Evolutionary conservation across 1,284 basidiomycete species (phyloP).

Genomic region (Coriolopsis trogii): DNA sequence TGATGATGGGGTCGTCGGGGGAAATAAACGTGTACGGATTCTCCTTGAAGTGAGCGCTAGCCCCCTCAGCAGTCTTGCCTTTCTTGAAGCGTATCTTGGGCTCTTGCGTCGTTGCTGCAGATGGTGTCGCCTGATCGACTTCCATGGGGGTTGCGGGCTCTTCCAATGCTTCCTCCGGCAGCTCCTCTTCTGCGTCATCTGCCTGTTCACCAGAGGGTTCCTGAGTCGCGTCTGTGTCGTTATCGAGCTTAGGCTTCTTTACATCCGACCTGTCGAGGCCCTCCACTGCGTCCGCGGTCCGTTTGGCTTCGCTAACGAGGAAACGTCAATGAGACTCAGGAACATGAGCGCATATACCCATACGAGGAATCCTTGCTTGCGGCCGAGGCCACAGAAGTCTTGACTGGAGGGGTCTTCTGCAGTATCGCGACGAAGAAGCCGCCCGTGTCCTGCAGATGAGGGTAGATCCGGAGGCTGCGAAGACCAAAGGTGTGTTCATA

Average conservation of each 20-base stretch:
- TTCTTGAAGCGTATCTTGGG: slow-evolving; percentile 29
- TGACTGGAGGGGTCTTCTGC: slow-evolving; percentile 44
- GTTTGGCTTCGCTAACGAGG: slow-evolving; percentile 47
- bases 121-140: slow-evolving; percentile 22
- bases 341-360: slow-evolving; percentile 2
- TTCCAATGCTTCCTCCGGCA: slow-evolving; percentile 20
- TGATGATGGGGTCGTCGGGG: slow-evolving; percentile 70
- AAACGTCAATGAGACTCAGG: background rate
- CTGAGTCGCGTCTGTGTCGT: slow-evolving; percentile 16
- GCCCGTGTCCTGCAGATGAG: slow-evolving; percentile 96
- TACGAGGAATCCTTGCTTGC: slow-evolving; percentile 29
- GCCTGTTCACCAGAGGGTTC: background rate
- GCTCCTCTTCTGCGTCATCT: slow-evolving; percentile 9
- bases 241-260: slow-evolving; percentile 51
- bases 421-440: slow-evolving; percentile 97
- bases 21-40: slow-evolving; percentile 87
- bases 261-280: slow-evolving; percentile 44
- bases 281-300: slow-evolving; percentile 45
- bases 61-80: slow-evolving; percentile 33
- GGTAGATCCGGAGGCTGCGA: slow-evolving; percentile 83
- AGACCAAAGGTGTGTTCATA: background rate
- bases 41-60: slow-evolving; percentile 77
- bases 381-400: slow-evolving; percentile 4
- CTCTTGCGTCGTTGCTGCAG: slow-evolving; percentile 1
- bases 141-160: slow-evolving; percentile 14